These are phyloP conservation scores for Capsicum baccatum DNA, from an alignment of 257 asterid genomes.

Conservation along the genomic window DNA sequence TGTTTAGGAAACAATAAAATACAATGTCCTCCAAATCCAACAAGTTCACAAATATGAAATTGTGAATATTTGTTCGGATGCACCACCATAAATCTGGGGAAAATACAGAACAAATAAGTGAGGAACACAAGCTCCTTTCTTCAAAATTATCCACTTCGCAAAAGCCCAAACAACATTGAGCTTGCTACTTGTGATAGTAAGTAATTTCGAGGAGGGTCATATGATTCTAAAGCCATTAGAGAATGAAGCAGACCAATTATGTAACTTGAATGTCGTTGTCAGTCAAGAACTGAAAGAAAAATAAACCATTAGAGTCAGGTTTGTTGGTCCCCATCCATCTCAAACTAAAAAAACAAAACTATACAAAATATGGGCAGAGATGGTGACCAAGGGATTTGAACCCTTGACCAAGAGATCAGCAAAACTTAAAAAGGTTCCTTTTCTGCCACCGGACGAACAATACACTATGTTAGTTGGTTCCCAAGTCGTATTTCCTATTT, in stretches of 20 bases:
- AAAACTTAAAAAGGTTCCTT: no score
- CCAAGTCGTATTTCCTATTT: no score
- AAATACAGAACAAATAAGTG: no score
- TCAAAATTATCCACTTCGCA: slow-evolving; percentile 74
- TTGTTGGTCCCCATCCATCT: no score
- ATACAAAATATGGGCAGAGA: no score
- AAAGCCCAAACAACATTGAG: slow-evolving; percentile 52
- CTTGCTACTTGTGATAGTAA: neutral
- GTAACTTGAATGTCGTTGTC: neutral
- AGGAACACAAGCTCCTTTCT: neutral
- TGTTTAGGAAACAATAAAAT: neutral
- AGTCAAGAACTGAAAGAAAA: neutral
- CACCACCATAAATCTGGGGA: neutral
- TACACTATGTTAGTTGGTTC: no score
- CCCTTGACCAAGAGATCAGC: no score
- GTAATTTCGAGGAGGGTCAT: slow-evolving; percentile 59
- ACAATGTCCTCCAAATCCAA: neutral
- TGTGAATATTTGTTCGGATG: slow-evolving; percentile 50
- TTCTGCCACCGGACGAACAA: no score
- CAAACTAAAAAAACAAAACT: no score
- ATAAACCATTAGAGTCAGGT: neutral
- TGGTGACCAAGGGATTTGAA: no score
- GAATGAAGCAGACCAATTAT: no score
- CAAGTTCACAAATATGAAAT: neutral
- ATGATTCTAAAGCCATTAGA: slow-evolving; percentile 43